Base-by-base conservation (phyloP, 2,329 filamentous ascomycete genomes). In the Helicocarpus griseus region DNA sequence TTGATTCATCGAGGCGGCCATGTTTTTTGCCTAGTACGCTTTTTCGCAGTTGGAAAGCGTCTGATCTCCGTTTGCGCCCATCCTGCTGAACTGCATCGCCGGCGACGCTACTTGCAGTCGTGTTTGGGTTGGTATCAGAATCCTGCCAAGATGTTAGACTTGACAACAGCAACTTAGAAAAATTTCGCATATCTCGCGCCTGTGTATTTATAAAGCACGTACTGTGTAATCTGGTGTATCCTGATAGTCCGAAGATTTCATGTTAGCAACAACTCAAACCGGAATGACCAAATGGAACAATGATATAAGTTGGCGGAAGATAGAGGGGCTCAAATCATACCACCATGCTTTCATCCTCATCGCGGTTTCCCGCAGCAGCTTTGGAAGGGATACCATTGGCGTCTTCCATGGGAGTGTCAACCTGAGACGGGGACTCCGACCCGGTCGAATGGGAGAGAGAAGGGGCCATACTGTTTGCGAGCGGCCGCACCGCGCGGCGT, bases 1-100 rank as follows among this genome's bases (percentile, higher is more conserved):
- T 97, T 47, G 87, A 95, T 65, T 95, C 89, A 64, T 91, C 89
- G 6, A 98, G 72, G 49, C 85, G 81, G 63, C 95, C 89, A 65
- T 96, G 93, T 69, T 98, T 96, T 77, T 88, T 95, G 64, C 89
- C 90, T 62, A 96, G 86, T 56, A 96, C 88, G 68, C 85, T 95
- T 67, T 94, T 87, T 52, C 93, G 86, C 64, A 97, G 78, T 69
- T 94, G 86, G 58, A 89, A 89, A 53, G 85, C 90, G 65, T 96
- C 89, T 52, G 88, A 85, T 61, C 91, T 83, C 65, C 85, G 83
- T 74, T 86, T 94, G 49, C 90, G 84, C 28, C 89, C 89, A 73
- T 97, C 91, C 45, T 67, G 59, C 44, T 73, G 72, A 39, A 76
- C 65, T 40, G 73, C 71, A 60, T 96, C 91, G 50, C 89, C 91